A percentile compares a stretch with the other conserved stretches of the same genome.
phyloP scores from a whole-genome alignment of 768 basidiomycete genomes.

The Mycena rebaudengoi region DNA sequence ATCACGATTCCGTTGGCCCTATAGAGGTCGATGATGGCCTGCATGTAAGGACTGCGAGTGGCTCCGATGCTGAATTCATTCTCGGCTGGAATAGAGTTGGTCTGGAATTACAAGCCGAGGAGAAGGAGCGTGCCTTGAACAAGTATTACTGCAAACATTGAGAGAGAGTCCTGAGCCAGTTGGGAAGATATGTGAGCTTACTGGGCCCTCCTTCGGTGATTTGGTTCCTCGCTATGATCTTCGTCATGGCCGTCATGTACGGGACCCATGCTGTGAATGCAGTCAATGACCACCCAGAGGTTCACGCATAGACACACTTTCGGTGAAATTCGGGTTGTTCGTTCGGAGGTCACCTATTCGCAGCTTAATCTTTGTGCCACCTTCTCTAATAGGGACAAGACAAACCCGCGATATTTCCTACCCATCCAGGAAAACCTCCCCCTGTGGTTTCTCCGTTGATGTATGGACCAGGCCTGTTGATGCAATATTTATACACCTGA shows the following conservation, averaged over 20 bases:
- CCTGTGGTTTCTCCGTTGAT: slow-evolving; percentile 64
- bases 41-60: slow-evolving; percentile 57
- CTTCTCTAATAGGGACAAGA: slow-evolving; percentile 36
- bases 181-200: too few relatives aligned
- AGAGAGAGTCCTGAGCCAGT: too few relatives aligned
- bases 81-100: slow-evolving; percentile 1
- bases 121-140: slow-evolving; percentile 52
- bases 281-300: not conserved
- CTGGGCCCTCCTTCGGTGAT: slow-evolving; percentile 69
- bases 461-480: slow-evolving; percentile 57
- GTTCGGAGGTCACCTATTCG: slow-evolving; percentile 40
- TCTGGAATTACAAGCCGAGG: not conserved
- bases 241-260: slow-evolving; percentile 60
- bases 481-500: not conserved
- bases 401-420: slow-evolving; percentile 54
- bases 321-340: slow-evolving; percentile 56
- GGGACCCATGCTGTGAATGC: slow-evolving; percentile 56
- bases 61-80: slow-evolving; percentile 61
- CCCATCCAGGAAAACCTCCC: slow-evolving; percentile 68
- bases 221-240: slow-evolving; percentile 61
- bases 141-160: slow-evolving; percentile 49
- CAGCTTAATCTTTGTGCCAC: not conserved
- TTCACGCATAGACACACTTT: slow-evolving; percentile 38
- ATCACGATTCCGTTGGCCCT: slow-evolving; percentile 56
- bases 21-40: slow-evolving; percentile 54